These are phyloP conservation scores for Hymenoscyphus linearis DNA, from an alignment of 2,329 filamentous ascomycete species.

Conservation along the genomic window DNA sequence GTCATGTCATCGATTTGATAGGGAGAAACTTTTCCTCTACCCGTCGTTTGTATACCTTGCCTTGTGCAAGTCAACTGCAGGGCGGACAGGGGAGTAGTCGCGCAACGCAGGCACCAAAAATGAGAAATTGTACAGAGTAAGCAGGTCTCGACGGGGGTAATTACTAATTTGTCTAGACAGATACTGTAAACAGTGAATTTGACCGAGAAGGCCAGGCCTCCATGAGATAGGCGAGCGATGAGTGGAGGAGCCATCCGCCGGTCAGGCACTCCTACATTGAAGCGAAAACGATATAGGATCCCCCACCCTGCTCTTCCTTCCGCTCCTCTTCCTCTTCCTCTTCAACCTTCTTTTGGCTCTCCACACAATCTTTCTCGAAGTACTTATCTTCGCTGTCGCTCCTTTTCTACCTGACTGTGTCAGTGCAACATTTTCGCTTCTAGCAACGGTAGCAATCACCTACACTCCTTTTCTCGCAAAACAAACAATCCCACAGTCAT, in stretches of 20 bases:
- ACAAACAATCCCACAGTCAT: constrained; percentile 6
- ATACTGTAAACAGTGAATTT: neutral
- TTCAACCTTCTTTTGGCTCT: neutral
- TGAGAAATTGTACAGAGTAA: neutral
- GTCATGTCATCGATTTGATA: neutral
- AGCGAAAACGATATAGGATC: neutral
- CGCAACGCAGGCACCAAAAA: neutral
- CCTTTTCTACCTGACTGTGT: constrained; percentile 5
- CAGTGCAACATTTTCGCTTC: constrained; percentile 5
- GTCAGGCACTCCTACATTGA: neutral
- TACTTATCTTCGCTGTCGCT: constrained; percentile 3
- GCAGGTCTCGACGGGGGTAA: neutral
- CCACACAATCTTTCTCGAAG: constrained; percentile 3
- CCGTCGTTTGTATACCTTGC: neutral
- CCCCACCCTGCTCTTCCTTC: neutral
- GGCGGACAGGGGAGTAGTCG: neutral
- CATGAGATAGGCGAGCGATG: neutral
- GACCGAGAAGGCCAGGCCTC: neutral
- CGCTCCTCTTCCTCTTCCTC: constrained; percentile 3
- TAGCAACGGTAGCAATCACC: constrained; percentile 10
- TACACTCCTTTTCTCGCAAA: constrained; percentile 9
- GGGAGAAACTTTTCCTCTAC: neutral
- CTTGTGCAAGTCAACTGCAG: neutral
- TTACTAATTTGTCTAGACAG: neutral
- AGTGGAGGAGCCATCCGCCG: neutral